Evolutionary conservation across 2,329 filamentous ascomycete genomes (phyloP).

Genomic region (Paracoccidioides brasiliensis): DNA sequence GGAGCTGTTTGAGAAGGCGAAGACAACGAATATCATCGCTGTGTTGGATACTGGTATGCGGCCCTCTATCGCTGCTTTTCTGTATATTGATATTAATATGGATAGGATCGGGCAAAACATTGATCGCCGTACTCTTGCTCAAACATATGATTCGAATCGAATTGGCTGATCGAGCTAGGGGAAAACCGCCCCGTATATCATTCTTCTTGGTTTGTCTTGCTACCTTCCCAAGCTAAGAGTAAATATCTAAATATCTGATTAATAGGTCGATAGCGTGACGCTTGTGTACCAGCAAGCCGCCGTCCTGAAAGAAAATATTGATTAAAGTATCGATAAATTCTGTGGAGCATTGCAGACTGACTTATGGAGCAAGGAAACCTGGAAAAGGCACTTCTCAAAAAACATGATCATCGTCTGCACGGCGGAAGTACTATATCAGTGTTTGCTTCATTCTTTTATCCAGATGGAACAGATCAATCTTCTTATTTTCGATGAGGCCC

Average conservation of each 20-base stretch:
- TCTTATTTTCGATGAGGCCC: slow-evolving; percentile 88
- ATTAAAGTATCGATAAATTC: slow-evolving; percentile 59
- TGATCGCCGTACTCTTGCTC: slow-evolving; percentile 83
- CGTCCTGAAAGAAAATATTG: slow-evolving; percentile 68
- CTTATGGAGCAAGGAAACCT: slow-evolving; percentile 47
- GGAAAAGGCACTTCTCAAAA: slow-evolving; percentile 44
- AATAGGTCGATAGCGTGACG: slow-evolving; percentile 67
- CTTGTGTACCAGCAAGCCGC: slow-evolving; percentile 81
- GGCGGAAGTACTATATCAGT: slow-evolving; percentile 69
- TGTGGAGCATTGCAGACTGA: slow-evolving; percentile 56
- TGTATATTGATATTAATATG: slow-evolving; percentile 10
- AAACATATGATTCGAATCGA: slow-evolving; percentile 65
- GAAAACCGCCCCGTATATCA: slow-evolving; percentile 50
- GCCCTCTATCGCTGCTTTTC: neutral
- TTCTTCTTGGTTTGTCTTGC: slow-evolving; percentile 62
- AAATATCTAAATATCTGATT: slow-evolving; percentile 19
- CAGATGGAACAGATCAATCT: slow-evolving; percentile 74
- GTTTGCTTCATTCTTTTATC: slow-evolving; percentile 66
- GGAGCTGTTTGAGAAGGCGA: slow-evolving; percentile 81
- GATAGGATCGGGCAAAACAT: slow-evolving; percentile 75
- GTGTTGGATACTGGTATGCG: slow-evolving; percentile 71
- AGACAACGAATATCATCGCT: slow-evolving; percentile 73
- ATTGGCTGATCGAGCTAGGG: slow-evolving; percentile 51
- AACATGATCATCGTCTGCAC: slow-evolving; percentile 88
- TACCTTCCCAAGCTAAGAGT: neutral